Conservation (phyloP, 352 stramenopile genomes). For the Saprolegnia diclina region DNA sequence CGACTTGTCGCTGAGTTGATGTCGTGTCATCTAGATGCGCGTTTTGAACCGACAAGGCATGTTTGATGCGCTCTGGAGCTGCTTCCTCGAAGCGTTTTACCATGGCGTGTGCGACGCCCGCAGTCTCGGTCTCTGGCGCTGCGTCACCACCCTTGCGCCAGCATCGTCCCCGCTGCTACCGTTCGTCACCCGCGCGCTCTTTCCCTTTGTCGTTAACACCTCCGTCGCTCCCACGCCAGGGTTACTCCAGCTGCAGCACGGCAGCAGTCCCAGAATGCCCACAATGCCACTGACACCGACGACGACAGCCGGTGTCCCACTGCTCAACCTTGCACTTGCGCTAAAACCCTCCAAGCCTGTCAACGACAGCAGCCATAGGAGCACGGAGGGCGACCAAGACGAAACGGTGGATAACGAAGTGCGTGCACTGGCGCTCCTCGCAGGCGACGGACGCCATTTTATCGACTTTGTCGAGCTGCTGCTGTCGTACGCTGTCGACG, state of each 20-base stretch:
- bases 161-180: not conserved
- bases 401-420: not conserved
- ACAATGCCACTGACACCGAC: not conserved
- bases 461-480: not conserved
- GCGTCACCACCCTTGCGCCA: not conserved
- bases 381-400: not conserved
- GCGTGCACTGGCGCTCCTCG: not conserved
- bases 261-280: not conserved
- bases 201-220: not conserved
- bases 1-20: not conserved
- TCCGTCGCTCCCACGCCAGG: too few species aligned
- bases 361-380: not conserved
- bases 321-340: not conserved
- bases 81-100: not conserved
- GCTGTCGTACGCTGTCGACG: not conserved
- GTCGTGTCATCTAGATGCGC: not conserved
- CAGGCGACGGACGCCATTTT: not conserved
- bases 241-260: not conserved
- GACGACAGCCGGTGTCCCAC: not conserved
- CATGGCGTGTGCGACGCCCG: not conserved
- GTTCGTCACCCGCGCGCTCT: not conserved
- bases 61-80: not conserved
- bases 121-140: not conserved
- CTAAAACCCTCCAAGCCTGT: not conserved
- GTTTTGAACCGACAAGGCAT: not conserved